Evolutionary conservation across 2,329 filamentous ascomycete genomes (phyloP), one percentile per base, ranked within the genome.

Genomic region (Orbilia ellipsospora): DNA sequence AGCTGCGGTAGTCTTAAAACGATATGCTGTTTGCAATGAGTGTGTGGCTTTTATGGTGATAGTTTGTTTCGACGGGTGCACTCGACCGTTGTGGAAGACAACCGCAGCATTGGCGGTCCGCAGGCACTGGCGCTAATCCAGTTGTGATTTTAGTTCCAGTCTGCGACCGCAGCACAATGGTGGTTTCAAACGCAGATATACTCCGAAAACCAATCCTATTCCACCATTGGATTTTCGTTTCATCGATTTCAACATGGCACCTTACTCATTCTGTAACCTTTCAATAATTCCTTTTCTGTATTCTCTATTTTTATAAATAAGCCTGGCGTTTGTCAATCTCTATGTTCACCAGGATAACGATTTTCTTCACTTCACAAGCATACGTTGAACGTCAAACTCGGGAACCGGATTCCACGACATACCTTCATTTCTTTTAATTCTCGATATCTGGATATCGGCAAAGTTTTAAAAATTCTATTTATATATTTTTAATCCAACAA

Each of bases 111-210:
- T 44, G 50, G 16, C 48, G 36, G 26, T 12, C 18, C n/a, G 65
- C 40, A 45, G 13, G 31, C 13, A 40, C 36, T 45, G n/a, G 28
- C 16, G 31, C 66, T 63, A 70, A 61, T 42, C 42, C 28, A 61
- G 52, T 28, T 12, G 51, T 40, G 69, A 23, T 36, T 55, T 50
- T 36, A 28, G 62, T 68, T 51, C 52, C 57, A 68, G 52, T 63
- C 57, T 74, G 63, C 50, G 70, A 68, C 70, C 48, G 48, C 23
- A 20, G 31, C 31, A 36, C 31, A 52, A 57, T 55, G 42, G 50
- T 36, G 42, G 70, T 74, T 74, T 74, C 70, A 74, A 40, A 63
- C 55, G 55, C 20, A 50, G 55, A 31, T 36, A 56, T 42, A 16
- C 57, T 23, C 20, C 31, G 7, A 31, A 2, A 36, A 51, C 28